These are phyloP conservation scores for Arthonia radiata DNA, from an alignment of 495 filamentous ascomycete genomes.

Conservation along the genomic window DNA sequence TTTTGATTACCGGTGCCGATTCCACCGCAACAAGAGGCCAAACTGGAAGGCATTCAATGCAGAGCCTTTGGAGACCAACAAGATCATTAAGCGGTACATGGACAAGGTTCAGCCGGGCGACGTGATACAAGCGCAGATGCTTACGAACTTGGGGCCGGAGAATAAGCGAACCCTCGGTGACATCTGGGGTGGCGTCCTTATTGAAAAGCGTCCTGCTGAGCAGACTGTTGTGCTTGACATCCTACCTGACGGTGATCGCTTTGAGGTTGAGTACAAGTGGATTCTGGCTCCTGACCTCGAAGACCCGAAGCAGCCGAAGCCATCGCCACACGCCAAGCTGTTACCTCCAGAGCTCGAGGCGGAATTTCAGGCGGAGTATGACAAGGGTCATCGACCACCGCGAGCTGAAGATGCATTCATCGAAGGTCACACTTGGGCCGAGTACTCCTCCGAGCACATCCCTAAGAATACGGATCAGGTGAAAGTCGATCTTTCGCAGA, in stretches of 20 bases:
- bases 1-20: slow-evolving; percentile 80
- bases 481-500: slow-evolving; percentile 38
- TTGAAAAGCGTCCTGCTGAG: slow-evolving; percentile 64
- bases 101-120: slow-evolving; percentile 42
- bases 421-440: slow-evolving; percentile 45
- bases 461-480: slow-evolving; percentile 19
- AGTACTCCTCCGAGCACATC: slow-evolving; percentile 36
- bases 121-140: slow-evolving; percentile 69
- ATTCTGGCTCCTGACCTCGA: slow-evolving; percentile 38
- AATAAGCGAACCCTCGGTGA: too few relatives aligned
- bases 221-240: slow-evolving; percentile 55
- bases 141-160: too few relatives aligned
- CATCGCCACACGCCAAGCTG: slow-evolving; percentile 33
- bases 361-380: slow-evolving; percentile 20
- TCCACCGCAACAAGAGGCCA: slow-evolving; percentile 69
- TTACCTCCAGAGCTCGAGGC: slow-evolving; percentile 31
- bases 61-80: slow-evolving; percentile 41
- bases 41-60: slow-evolving; percentile 41
- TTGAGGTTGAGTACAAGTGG: slow-evolving; percentile 62
- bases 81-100: slow-evolving; percentile 42
- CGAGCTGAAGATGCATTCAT: slow-evolving; percentile 11
- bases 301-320: slow-evolving; percentile 36
- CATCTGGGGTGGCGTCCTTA: slow-evolving; percentile 72
- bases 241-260: slow-evolving; percentile 49
- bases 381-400: slow-evolving; percentile 12